Evolutionary conservation across 495 filamentous ascomycete genomes (phyloP).

Genomic region (Schizothecium vesticola): DNA sequence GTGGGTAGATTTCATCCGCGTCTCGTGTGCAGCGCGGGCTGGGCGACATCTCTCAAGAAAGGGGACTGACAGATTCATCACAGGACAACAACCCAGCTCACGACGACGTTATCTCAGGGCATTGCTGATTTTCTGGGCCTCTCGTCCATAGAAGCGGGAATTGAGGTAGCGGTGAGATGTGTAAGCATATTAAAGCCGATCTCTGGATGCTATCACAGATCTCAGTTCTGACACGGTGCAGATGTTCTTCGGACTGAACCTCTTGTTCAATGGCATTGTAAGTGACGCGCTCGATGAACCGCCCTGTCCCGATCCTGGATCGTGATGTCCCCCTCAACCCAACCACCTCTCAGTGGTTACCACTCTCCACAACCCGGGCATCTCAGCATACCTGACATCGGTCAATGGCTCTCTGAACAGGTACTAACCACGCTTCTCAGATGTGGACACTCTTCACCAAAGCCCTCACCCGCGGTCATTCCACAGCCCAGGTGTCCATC

Average conservation of each 20-base stretch:
- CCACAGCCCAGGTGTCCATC: constrained; percentile 85
- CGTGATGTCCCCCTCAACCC: no score
- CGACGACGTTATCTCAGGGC: constrained; percentile 58
- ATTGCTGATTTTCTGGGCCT: constrained; percentile 60
- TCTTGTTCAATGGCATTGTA: constrained; percentile 78
- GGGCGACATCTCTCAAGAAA: not conserved
- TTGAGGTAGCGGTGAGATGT: constrained; percentile 62
- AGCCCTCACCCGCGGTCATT: constrained; percentile 76
- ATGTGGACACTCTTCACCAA: constrained; percentile 90
- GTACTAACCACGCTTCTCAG: constrained; percentile 22
- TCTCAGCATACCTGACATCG: no score
- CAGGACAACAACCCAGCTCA: constrained; percentile 82
- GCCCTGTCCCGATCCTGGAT: not conserved
- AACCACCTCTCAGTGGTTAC: no score
- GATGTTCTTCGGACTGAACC: constrained; percentile 83
- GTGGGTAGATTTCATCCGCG: constrained; percentile 45
- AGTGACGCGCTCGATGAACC: constrained; percentile 18
- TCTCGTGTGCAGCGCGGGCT: not conserved
- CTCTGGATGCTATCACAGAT: not conserved
- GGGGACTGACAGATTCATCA: not conserved
- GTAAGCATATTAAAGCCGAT: constrained; percentile 45
- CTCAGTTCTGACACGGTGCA: constrained; percentile 27
- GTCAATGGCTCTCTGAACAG: no score
- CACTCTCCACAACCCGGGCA: no score
- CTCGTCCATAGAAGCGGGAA: constrained; percentile 40